Percentiles rank a stretch among this genome's conserved stretches.
phyloP scores from a whole-genome alignment of 2,329 filamentous ascomycete genomes.

The Triangularia setosa region DNA sequence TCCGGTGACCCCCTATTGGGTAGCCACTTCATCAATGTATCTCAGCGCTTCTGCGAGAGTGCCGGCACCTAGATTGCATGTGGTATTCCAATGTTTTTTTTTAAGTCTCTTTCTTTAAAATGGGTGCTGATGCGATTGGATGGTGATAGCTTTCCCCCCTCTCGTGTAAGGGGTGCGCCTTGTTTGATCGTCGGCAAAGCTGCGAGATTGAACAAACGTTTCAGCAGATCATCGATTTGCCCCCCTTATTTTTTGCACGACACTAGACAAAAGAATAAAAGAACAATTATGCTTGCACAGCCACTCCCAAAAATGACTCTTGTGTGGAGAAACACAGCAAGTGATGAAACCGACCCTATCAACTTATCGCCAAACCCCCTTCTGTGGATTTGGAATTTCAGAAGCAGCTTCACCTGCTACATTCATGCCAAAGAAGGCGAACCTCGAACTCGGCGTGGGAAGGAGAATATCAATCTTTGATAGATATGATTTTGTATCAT shows the following conservation, averaged over 20 bases:
- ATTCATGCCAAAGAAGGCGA: background rate
- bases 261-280: background rate
- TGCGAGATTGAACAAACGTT: conserved; percentile 6
- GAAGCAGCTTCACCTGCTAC: background rate
- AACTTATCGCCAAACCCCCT: background rate
- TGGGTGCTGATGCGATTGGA: conserved; percentile 10
- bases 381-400: background rate
- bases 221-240: conserved; percentile 3
- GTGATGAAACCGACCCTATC: background rate
- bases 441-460: too few species aligned
- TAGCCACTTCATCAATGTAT: background rate
- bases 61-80: background rate
- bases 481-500: too few species aligned
- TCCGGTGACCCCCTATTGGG: background rate
- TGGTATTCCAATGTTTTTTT: background rate
- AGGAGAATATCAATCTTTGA: too few species aligned
- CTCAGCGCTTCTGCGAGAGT: background rate
- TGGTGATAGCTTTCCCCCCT: background rate
- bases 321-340: background rate
- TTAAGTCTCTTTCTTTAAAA: background rate
- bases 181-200: conserved; percentile 15
- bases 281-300: background rate
- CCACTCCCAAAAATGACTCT: background rate
- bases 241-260: background rate
- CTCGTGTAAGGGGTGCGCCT: background rate